Evolutionary conservation across 495 filamentous ascomycete species (phyloP).

Genomic region (Aspergillus indologenus): DNA sequence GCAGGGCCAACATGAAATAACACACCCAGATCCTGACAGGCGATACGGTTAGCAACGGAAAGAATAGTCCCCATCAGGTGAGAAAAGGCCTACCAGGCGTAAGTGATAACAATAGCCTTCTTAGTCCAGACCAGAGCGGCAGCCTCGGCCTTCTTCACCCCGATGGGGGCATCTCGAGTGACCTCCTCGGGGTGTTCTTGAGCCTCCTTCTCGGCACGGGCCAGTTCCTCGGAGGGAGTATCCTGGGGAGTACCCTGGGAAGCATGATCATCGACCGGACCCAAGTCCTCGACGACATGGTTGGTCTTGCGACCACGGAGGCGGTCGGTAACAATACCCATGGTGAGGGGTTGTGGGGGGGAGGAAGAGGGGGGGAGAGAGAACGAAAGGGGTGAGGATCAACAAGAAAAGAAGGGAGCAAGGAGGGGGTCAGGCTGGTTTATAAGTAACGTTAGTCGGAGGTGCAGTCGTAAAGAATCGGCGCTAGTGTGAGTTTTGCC

Average conservation of each 20-base stretch:
- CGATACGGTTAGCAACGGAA: background rate
- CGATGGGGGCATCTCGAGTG: conserved; percentile 31
- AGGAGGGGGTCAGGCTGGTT: background rate
- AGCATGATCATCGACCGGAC: background rate
- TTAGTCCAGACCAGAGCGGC: conserved; percentile 38
- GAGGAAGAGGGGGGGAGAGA: background rate
- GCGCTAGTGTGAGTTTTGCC: background rate
- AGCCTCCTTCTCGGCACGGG: conserved; percentile 31
- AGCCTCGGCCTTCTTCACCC: conserved; percentile 44
- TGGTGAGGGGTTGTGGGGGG: background rate
- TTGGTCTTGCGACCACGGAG: conserved; percentile 7
- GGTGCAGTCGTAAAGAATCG: background rate
- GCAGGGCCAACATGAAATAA: conserved; percentile 43
- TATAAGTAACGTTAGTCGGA: background rate
- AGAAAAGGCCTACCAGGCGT: conserved; percentile 31
- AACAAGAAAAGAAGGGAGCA: background rate
- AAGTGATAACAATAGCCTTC: conserved; percentile 33
- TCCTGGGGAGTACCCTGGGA: background rate
- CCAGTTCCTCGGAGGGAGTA: conserved; percentile 9
- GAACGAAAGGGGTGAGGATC: background rate
- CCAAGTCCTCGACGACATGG: background rate
- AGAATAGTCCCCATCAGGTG: background rate
- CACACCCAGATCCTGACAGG: conserved; percentile 40
- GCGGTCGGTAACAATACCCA: conserved; percentile 3
- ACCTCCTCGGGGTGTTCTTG: conserved; percentile 26